A percentile compares a stretch with the other conserved stretches of the same genome.
phyloP scores from a whole-genome alignment of 2,329 filamentous ascomycete species.

The Scortechinia acanthostroma region DNA sequence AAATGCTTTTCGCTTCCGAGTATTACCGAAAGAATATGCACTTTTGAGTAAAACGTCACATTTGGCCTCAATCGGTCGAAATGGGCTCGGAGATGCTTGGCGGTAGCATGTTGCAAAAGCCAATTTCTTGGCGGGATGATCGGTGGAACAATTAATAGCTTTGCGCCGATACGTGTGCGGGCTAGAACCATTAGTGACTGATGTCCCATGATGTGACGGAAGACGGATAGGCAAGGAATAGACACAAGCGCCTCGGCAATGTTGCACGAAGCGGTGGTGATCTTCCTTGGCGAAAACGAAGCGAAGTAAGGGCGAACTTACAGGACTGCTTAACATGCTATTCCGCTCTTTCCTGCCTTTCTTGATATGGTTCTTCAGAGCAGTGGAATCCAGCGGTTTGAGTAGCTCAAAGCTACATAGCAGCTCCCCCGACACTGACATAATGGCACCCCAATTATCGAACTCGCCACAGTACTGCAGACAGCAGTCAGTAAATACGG shows the following conservation, averaged over 20 bases:
- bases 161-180: neutral
- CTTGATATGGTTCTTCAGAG: conserved; percentile 67
- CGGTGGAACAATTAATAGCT: neutral
- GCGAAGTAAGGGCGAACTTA: neutral
- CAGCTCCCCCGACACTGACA: conserved; percentile 63
- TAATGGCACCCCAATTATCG: conserved; percentile 68
- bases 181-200: neutral
- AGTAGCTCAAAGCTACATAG: conserved; percentile 66
- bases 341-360: conserved; percentile 32
- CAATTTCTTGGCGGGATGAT: neutral
- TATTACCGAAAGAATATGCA: neutral
- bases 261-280: neutral
- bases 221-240: neutral
- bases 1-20: neutral
- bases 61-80: no score
- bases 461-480: conserved; percentile 64
- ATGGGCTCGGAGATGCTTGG: no score
- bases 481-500: neutral
- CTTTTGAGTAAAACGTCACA: no score
- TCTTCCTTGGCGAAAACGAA: neutral
- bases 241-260: neutral
- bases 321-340: neutral
- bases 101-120: neutral
- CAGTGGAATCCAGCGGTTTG: conserved; percentile 63
- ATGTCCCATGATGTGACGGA: neutral